Evolutionary conservation across 2,329 filamentous ascomycete species (phyloP).

Genomic region (Dothistroma pini): DNA sequence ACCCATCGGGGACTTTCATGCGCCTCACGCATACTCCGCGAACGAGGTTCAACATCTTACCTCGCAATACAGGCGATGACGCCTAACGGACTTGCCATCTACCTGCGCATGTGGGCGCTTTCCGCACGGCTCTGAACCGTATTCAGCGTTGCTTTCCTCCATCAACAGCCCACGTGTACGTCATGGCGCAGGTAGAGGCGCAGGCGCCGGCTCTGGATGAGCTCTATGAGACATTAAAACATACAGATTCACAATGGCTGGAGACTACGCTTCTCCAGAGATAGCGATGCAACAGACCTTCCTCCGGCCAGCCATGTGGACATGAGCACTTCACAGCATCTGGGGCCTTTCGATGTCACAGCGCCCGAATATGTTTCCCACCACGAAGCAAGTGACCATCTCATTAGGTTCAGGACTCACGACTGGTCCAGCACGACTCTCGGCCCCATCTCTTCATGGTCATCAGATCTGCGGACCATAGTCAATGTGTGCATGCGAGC

Average conservation of each 20-base stretch:
- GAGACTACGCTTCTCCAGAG: neutral
- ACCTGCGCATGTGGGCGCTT: too few relatives aligned
- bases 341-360: slow-evolving; percentile 14
- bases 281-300: neutral
- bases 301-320: too few relatives aligned
- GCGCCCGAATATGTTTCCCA: neutral
- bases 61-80: too few relatives aligned
- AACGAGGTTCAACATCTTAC: too few relatives aligned
- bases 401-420: slow-evolving; percentile 11
- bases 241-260: neutral
- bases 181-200: too few relatives aligned
- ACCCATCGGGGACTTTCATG: too few relatives aligned
- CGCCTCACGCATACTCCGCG: too few relatives aligned
- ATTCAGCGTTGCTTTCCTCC: too few relatives aligned
- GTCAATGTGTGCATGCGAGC: slow-evolving; percentile 21
- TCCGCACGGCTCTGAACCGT: too few relatives aligned
- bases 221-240: neutral
- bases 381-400: slow-evolving; percentile 5
- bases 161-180: too few relatives aligned
- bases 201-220: neutral
- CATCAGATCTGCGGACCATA: slow-evolving; percentile 13
- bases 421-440: slow-evolving; percentile 21
- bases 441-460: slow-evolving; percentile 19
- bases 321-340: neutral
- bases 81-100: too few relatives aligned